Conservation (phyloP, 108 stramenopile species). For the Schizochytrium sp. region DNA sequence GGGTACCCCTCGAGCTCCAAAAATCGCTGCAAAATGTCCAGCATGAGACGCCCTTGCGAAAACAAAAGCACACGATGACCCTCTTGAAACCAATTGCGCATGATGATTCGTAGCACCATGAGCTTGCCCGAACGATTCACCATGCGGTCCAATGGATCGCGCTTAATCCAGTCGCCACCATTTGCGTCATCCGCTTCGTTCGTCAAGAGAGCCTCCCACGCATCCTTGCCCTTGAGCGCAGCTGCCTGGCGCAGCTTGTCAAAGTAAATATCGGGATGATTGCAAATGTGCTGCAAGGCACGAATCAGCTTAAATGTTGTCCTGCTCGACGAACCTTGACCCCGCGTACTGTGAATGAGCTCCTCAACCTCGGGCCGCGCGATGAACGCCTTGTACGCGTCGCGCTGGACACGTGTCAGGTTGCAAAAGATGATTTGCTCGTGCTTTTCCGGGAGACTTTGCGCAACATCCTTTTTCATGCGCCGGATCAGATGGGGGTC, state of each 20-base stretch:
- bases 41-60: conserved; percentile 85
- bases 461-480: conserved; percentile 41
- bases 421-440: conserved; percentile 90
- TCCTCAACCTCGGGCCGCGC: conserved; percentile 31
- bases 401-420: conserved; percentile 60
- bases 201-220: not conserved
- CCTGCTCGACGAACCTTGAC: conserved; percentile 46
- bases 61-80: conserved; percentile 91
- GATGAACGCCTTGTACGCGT: conserved; percentile 35
- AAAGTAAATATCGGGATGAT: conserved; percentile 77
- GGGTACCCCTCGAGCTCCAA: conserved; percentile 59
- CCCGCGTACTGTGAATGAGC: conserved; percentile 28
- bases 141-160: conserved; percentile 17
- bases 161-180: not conserved
- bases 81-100: conserved; percentile 80
- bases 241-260: not conserved
- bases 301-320: conserved; percentile 67
- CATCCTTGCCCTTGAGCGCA: not conserved
- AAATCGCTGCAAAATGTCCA: conserved; percentile 78
- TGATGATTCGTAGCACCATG: conserved; percentile 74
- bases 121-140: conserved; percentile 81
- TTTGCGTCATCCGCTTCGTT: not conserved
- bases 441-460: conserved; percentile 60
- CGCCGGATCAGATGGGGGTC: conserved; percentile 83
- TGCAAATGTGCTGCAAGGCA: conserved; percentile 84